Base-by-base conservation (phyloP, 768 basidiomycete genomes). In the Epithele typhae region DNA sequence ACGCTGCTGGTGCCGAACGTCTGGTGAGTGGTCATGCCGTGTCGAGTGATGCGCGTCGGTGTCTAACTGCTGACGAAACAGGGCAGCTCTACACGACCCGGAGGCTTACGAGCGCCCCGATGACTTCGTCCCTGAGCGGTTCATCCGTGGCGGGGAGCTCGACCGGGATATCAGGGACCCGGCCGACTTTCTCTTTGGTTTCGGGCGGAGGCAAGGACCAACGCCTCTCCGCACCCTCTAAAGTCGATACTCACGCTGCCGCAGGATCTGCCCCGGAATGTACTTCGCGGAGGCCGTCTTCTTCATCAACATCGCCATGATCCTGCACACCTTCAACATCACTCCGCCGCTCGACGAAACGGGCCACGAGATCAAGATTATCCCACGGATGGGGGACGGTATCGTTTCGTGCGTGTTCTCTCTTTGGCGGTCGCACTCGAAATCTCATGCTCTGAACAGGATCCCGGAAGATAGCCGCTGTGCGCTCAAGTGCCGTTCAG, bases 121-220 rank as follows among this genome's bases (percentile, higher is more conserved):
- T 5, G 22, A 27, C 15, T 54, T 54, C 53, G 36, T 36, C 14
- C 53, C 53, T 5, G 53, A 54, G 18, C 53, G 53, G 1, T 54
- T 54, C 39, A 33, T 54, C 23, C 41, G 43, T 25, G 53, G 47
- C n/a, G 53, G 53, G 11, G 27, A 46, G 35, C 36, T 49, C 18
- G 46, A 54, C 40, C 27, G 45, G n/a, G 43, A 10, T 5, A 39
- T 50, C 6, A 38, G 40, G n/a, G 53, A 54, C 23, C 53, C 53
- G 1, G 35, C 37, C 17, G 37, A 49, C 2, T 42, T 47, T 37
- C 48, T 46, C 22, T 54, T 54, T n/a, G 53, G 53, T 7, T 54
- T 44, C 38, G 53, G 53, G 9, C 42, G 53, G 19, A 49, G 53
- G 52, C 49, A 36, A n/a, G n/a, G n/a, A n/a, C n/a, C n/a, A n/a